Evolutionary conservation across 2,329 filamentous ascomycete genomes (phyloP).

Genomic region (Penicillium sp.): DNA sequence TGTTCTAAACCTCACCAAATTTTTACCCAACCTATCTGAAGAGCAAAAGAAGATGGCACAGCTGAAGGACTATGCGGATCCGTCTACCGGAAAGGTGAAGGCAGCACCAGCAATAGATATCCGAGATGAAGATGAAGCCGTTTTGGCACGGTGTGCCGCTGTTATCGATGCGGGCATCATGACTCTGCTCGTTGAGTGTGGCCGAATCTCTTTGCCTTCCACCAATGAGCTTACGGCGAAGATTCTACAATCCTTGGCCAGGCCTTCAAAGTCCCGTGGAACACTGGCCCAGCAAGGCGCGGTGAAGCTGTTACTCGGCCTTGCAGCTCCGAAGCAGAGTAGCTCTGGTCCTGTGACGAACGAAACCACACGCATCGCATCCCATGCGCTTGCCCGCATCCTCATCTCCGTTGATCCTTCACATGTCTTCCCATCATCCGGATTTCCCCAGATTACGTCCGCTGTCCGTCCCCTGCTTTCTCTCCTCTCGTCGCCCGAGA

Average conservation of each 20-base stretch:
- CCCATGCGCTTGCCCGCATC: conserved; percentile 73
- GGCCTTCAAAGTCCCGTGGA: conserved; percentile 64
- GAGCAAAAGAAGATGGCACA: conserved; percentile 88
- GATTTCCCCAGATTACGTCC: conserved; percentile 60
- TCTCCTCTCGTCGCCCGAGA: conserved; percentile 60
- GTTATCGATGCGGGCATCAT: conserved; percentile 72
- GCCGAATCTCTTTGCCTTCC: conserved; percentile 61
- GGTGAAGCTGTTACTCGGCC: conserved; percentile 71
- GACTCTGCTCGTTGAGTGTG: conserved; percentile 65
- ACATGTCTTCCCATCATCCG: conserved; percentile 73
- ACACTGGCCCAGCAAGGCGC: conserved; percentile 87
- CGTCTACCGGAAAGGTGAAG: conserved; percentile 60
- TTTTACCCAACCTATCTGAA: conserved; percentile 67
- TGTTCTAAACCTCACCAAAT: conserved; percentile 73
- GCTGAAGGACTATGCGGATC: conserved; percentile 87
- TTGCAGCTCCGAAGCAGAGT: conserved; percentile 40
- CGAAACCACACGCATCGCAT: conserved; percentile 50
- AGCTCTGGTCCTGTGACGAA: conserved; percentile 33
- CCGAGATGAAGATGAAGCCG: conserved; percentile 66
- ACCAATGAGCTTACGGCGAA: conserved; percentile 61
- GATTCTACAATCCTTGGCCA: conserved; percentile 69
- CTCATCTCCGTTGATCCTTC: conserved; percentile 77
- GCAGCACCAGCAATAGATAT: conserved; percentile 47
- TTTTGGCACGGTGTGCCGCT: conserved; percentile 63
- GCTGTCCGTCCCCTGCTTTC: conserved; percentile 74